Evolutionary conservation across 2,329 filamentous ascomycete species (phyloP).

Genomic region (Xylaria sp.): DNA sequence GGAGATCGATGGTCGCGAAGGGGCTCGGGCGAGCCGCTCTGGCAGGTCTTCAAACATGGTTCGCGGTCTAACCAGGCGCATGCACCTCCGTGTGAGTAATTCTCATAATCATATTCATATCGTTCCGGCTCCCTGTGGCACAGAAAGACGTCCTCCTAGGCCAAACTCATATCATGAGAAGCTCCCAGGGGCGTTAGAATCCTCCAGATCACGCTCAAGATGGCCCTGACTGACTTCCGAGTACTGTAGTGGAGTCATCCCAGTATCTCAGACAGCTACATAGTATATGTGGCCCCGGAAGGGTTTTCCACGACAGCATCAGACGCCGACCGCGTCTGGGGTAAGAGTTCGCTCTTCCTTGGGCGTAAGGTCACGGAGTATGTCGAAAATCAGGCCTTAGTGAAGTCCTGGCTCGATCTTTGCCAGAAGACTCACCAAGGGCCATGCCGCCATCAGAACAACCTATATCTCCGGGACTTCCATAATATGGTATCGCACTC

Average conservation of each 20-base stretch:
- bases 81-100: conserved; percentile 7
- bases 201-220: not conserved
- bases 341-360: conserved; percentile 14
- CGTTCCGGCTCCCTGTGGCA: not conserved
- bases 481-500: conserved; percentile 10
- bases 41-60: not conserved
- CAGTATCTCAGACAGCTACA: conserved; percentile 7
- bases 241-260: conserved; percentile 2
- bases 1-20: conserved; percentile 12
- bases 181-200: not conserved
- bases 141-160: not conserved
- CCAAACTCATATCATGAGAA: not conserved
- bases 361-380: conserved; percentile 15
- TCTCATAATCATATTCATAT: not conserved
- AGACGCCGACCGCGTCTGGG: conserved; percentile 4
- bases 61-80: conserved; percentile 12
- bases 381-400: conserved; percentile 13
- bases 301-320: conserved; percentile 12
- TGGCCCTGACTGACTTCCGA: not conserved
- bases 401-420: conserved; percentile 17
- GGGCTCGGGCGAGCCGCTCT: conserved; percentile 2
- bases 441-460: conserved; percentile 8
- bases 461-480: not conserved
- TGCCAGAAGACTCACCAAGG: conserved; percentile 10
- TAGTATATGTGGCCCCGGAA: conserved; percentile 7